These are phyloP conservation scores for Colletotrichum lini DNA, from an alignment of 2,329 filamentous ascomycete genomes.

Conservation along the genomic window DNA sequence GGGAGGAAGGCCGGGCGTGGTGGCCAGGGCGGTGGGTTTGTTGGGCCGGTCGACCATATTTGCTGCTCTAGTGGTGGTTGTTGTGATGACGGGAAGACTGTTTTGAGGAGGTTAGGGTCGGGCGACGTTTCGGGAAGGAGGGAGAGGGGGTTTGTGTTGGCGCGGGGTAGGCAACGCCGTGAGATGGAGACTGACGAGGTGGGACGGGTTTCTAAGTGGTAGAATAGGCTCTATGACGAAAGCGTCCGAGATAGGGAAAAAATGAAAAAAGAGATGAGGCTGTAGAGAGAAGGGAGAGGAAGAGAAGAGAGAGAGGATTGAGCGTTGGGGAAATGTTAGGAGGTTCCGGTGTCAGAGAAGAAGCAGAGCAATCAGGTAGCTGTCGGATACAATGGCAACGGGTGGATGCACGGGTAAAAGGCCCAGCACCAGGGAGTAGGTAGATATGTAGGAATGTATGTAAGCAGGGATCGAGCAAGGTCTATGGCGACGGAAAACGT, in stretches of 20 bases:
- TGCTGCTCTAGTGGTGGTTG: constrained; percentile 17
- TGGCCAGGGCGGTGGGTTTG: constrained; percentile 83
- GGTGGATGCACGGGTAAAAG: constrained; percentile 9
- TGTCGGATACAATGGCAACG: constrained; percentile 13
- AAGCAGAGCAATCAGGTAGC: background rate
- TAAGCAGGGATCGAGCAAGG: constrained; percentile 12
- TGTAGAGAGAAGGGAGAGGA: constrained; percentile 3
- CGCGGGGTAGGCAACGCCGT: background rate
- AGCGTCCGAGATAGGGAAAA: background rate
- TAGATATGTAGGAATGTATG: background rate
- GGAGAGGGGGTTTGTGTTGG: background rate
- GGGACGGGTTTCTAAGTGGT: background rate
- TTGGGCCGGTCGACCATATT: constrained; percentile 86
- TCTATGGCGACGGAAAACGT: constrained; percentile 5
- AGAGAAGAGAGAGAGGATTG: background rate
- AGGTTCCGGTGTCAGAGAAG: background rate
- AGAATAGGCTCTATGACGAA: background rate
- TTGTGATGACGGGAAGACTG: background rate
- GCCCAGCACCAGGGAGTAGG: background rate
- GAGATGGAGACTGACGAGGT: background rate
- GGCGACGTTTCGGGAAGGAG: constrained; percentile 1
- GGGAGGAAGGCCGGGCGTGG: constrained; percentile 81
- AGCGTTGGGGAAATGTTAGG: constrained; percentile 4
- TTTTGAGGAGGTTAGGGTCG: constrained; percentile 12
- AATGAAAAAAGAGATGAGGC: background rate